These are phyloP conservation scores for Xylaria sp. DNA, from an alignment of 2,329 filamentous ascomycete species.

Conservation along the genomic window DNA sequence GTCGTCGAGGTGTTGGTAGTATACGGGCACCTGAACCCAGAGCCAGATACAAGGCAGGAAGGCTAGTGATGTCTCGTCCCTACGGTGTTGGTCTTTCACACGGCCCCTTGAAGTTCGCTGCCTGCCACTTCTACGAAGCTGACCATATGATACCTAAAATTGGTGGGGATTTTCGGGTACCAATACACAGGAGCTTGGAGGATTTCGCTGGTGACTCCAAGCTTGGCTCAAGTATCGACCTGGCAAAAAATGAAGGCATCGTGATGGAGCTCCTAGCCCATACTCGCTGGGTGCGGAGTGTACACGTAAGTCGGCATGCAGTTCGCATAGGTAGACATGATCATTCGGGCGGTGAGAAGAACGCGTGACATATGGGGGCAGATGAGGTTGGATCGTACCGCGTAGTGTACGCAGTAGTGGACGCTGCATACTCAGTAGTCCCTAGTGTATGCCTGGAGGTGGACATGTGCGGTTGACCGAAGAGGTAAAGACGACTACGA, in stretches of 20 bases:
- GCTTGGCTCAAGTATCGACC: slow-evolving; percentile 14
- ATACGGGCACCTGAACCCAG: slow-evolving; percentile 28
- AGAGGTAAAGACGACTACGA: slow-evolving; percentile 30
- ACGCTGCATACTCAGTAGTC: slow-evolving; percentile 24
- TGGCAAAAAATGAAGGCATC: slow-evolving; percentile 38
- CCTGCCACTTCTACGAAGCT: slow-evolving; percentile 22
- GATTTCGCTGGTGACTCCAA: slow-evolving; percentile 19
- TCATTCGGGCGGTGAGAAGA: slow-evolving; percentile 37
- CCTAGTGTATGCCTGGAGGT: slow-evolving; percentile 21
- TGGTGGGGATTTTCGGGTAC: slow-evolving; percentile 33
- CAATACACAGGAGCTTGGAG: slow-evolving; percentile 25
- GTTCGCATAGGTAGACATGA: slow-evolving; percentile 34
- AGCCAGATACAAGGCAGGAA: slow-evolving; percentile 16
- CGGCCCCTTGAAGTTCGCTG: slow-evolving; percentile 19
- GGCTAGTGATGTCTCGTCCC: slow-evolving; percentile 15
- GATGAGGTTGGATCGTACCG: slow-evolving; percentile 35
- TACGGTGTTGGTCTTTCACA: slow-evolving; percentile 22
- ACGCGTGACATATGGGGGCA: slow-evolving; percentile 33
- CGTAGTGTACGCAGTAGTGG: slow-evolving; percentile 19
- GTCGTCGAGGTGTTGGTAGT: slow-evolving; percentile 6
- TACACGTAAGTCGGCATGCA: slow-evolving; percentile 41
- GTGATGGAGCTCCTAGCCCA: slow-evolving; percentile 36
- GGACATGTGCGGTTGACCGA: slow-evolving; percentile 30
- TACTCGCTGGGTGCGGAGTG: slow-evolving; percentile 29
- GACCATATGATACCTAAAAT: slow-evolving; percentile 19